These are phyloP conservation scores for Saccharomycopsis phalli DNA, from an alignment of 1,139 yeast genomes.

Conservation along the genomic window DNA sequence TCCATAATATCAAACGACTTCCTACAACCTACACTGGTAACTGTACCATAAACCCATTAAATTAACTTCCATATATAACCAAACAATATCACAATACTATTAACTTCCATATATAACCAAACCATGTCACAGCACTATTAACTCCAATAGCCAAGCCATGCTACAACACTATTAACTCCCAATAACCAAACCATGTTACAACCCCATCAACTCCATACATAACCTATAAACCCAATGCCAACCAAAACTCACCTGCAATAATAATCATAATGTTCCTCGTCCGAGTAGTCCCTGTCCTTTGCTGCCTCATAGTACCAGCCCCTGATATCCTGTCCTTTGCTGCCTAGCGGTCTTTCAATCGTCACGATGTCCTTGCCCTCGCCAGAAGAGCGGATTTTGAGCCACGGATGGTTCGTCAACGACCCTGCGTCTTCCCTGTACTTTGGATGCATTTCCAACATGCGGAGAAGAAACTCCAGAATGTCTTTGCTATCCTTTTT, in stretches of 20 bases:
- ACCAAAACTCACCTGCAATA: neutral
- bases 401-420: conserved; percentile 72
- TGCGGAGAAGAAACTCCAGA: conserved; percentile 58
- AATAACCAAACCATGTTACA: no score
- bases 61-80: no score
- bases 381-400: conserved; percentile 25
- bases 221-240: no score
- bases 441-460: conserved; percentile 64
- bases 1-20: no score
- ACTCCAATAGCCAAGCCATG: no score
- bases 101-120: no score
- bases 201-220: no score
- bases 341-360: conserved; percentile 22
- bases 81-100: no score
- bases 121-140: no score
- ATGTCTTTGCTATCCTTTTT: conserved; percentile 46
- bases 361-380: conserved; percentile 8
- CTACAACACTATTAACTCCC: no score
- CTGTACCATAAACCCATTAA: no score
- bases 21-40: no score
- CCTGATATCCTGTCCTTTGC: conserved; percentile 24
- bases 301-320: conserved; percentile 22
- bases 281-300: neutral
- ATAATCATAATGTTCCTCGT: conserved; percentile 4
- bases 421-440: conserved; percentile 76